Base-by-base conservation (phyloP, 176 grass and related monocot genomes). In the Raddia guianensis region DNA sequence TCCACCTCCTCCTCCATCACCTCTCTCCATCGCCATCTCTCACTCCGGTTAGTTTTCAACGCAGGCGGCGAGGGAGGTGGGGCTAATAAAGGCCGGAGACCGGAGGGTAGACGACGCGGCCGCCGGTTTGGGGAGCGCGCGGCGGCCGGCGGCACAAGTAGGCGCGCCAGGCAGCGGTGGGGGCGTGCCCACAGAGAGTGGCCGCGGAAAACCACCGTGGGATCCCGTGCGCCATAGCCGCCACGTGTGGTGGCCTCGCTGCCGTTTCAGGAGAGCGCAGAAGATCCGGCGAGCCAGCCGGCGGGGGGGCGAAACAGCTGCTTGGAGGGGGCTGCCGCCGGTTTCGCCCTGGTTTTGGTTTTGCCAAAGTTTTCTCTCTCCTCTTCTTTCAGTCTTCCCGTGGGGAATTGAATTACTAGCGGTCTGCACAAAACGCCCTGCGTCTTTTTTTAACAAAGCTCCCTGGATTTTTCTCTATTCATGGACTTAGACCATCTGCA, bases 121-220 rank as follows among this genome's bases (percentile, higher is more conserved):
- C 79, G 86, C 75, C 46, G 81, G 86, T 84, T 84, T 88, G 52
- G 68, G 34, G 63, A 49, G 21, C 3, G 13, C 76, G 43, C 45
- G 37, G 49, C 32, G 10, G 42, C 67, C 78, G 4, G 73, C 73
- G 80, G 86, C 73, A 9, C 66, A 7, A 20, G 73, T n/a, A 33
- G 67, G 40, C 42, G 44, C 71, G 0, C 45, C 74, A 54, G 0
- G 32, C 74, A 54, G 44, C 55, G 5, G 56, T 15, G 55, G 65
- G 63, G 68, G 75, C 37, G 37, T 21, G 81, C 81, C 62, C 86
- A 75, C 81, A 74, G 86, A 18, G 37, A 2, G 37, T 27, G 4
- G 6, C 70, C 70, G 63, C 37, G 0, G 54, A 80, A 80, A 84
- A 88, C 86, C 86, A 46, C 63, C 60, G 5, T 7, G 2, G 75